Evolutionary conservation across 2,329 filamentous ascomycete genomes (phyloP), one percentile per base, ranked within the genome.

Genomic region (Colletotrichum cordylinicola): DNA sequence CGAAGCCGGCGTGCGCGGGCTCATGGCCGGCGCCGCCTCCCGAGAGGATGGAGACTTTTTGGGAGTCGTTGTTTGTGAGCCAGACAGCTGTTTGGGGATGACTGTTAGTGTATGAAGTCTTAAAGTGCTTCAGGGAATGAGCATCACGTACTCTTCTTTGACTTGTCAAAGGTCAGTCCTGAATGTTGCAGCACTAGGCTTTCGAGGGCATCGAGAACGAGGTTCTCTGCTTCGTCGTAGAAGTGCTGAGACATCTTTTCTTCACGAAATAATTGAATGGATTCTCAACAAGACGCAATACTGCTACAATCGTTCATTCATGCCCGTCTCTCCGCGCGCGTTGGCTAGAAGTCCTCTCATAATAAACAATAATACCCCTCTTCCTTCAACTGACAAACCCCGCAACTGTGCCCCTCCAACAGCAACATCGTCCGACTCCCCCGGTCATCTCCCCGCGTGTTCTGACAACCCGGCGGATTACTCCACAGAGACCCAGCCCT

Each of bases 21-120:
- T 94, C 92, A 78, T 94, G 92, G 70, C 92, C 92, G 6, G 89
- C 89, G 56, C 92, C 92, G 18, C 78, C 78, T 24, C 89, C 89
- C 29, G 86, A 88, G 82, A 91, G 86, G 80, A 91, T 82, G 78
- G 84, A 86, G 70, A 91, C 89, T 18, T 86, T 86, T 7, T 66
- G 21, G 18, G 67, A 6, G 24, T 75, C 68, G n/a, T 75, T 66
- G 4, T 61, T 72, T 13, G 61, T 75, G 43, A 75, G 72, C 72
- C 72, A 75, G 37, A 75, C 39, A 9, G 27, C 7, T n/a, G n/a
- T n/a, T n/a, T n/a, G n/a, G n/a, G n/a, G n/a, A n/a, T n/a, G n/a
- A n/a, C n/a, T n/a, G n/a, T n/a, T n/a, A n/a, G n/a, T n/a, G n/a
- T n/a, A n/a, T n/a, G n/a, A n/a, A n/a, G n/a, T n/a, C n/a, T n/a